phyloP scores from a whole-genome alignment of 2,329 filamentous ascomycete genomes.

The Fusarium illudens region DNA sequence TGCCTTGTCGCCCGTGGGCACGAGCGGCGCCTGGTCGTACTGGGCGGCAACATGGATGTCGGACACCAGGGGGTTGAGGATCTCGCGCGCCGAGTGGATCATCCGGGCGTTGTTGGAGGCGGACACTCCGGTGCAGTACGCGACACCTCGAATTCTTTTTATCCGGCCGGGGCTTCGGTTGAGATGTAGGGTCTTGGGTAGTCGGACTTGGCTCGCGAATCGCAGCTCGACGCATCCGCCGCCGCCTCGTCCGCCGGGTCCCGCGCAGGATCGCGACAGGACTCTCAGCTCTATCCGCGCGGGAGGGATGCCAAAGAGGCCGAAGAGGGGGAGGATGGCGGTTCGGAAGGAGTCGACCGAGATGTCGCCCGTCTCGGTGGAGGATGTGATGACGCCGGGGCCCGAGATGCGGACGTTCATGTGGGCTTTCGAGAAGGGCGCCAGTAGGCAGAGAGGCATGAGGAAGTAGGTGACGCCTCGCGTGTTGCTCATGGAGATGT shows the following conservation, averaged over 20 bases:
- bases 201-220: slow-evolving; percentile 90
- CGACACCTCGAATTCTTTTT: slow-evolving; percentile 89
- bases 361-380: slow-evolving; percentile 84
- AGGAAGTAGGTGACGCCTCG: slow-evolving; percentile 93
- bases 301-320: slow-evolving; percentile 82
- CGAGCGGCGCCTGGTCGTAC: slow-evolving; percentile 73
- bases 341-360: slow-evolving; percentile 94
- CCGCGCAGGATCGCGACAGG: slow-evolving; percentile 80
- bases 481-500: slow-evolving; percentile 77
- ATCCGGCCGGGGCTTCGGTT: slow-evolving; percentile 83
- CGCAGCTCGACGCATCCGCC: slow-evolving; percentile 92
- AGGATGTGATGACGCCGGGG: slow-evolving; percentile 89
- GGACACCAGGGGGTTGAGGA: slow-evolving; percentile 84
- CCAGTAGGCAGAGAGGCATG: slow-evolving; percentile 85
- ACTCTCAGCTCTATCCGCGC: slow-evolving; percentile 87
- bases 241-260: slow-evolving; percentile 77
- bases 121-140: slow-evolving; percentile 90
- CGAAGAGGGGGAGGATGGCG: slow-evolving; percentile 88
- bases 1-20: slow-evolving; percentile 61
- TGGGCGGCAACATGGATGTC: slow-evolving; percentile 91
- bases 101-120: slow-evolving; percentile 94
- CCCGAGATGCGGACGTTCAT: slow-evolving; percentile 92
- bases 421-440: slow-evolving; percentile 90
- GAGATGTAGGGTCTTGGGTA: slow-evolving; percentile 93
- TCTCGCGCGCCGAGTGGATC: slow-evolving; percentile 88